Evolutionary conservation across 768 basidiomycete genomes (phyloP).

Genomic region (Asterophora parasitica): DNA sequence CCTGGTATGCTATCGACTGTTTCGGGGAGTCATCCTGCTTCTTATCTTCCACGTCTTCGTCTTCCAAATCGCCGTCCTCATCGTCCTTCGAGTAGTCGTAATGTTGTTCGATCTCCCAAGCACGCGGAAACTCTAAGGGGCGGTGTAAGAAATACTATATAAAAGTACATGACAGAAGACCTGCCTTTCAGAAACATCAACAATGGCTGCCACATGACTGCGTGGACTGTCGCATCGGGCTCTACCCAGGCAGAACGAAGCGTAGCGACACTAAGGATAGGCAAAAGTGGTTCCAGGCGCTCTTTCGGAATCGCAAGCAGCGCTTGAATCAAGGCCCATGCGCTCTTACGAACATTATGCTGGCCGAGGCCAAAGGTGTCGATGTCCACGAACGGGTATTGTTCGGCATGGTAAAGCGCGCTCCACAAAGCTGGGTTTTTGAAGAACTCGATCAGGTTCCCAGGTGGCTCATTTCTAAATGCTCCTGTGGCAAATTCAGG

Average conservation of each 20-base stretch:
- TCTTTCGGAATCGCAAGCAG: constrained; percentile 42
- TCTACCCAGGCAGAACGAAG: constrained; percentile 71
- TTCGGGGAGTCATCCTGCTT: constrained; percentile 3
- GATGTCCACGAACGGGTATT: constrained; percentile 37
- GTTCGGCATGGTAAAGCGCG: constrained; percentile 40
- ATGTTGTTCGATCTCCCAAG: constrained; percentile 52
- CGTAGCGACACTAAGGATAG: constrained; percentile 49
- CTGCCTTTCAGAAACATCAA: constrained; percentile 69
- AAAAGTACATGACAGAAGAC: constrained; percentile 13
- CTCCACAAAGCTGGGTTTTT: constrained; percentile 58
- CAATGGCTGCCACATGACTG: constrained; percentile 64
- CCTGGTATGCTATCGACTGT: constrained; percentile 49
- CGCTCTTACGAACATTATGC: constrained; percentile 66
- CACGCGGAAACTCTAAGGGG: constrained; percentile 51
- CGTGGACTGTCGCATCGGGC: constrained; percentile 62
- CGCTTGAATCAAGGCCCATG: constrained; percentile 54
- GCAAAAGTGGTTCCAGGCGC: constrained; percentile 28
- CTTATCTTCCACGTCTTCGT: constrained; percentile 26
- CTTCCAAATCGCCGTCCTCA: constrained; percentile 30
- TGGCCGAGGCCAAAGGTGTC: constrained; percentile 59
- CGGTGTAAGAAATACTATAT: not conserved
- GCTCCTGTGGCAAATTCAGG: constrained; percentile 15
- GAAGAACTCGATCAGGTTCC: constrained; percentile 36
- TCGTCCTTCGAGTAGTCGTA: constrained; percentile 26
- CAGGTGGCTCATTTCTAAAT: constrained; percentile 13